Percentiles rank a stretch among this genome's conserved stretches.
These are phyloP conservation scores for Trichoderma reesei DNA, from an alignment of 495 filamentous ascomycete species.

Conservation along the genomic window DNA sequence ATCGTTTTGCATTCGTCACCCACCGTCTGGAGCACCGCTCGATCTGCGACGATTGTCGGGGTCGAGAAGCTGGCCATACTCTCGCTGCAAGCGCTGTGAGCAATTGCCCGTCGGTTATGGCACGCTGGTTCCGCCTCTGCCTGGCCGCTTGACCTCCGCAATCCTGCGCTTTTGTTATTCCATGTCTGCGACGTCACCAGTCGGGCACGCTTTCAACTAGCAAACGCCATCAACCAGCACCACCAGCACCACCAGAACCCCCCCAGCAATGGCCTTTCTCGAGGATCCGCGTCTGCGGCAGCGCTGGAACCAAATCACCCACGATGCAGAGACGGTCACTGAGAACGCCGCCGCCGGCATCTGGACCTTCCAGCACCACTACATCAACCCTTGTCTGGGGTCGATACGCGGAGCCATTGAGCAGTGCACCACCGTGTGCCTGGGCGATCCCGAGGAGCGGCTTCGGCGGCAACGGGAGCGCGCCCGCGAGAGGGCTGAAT, in stretches of 20 bases:
- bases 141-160: not conserved
- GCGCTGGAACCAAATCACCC: conserved; percentile 84
- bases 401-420: conserved; percentile 55
- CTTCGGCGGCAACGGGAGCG: conserved; percentile 52
- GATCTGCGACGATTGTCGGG: not conserved
- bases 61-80: not conserved
- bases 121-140: not conserved
- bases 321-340: conserved; percentile 85
- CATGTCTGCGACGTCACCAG: conserved; percentile 5
- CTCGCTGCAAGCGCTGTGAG: not conserved
- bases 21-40: not conserved
- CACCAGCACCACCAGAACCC: not conserved
- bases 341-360: conserved; percentile 81
- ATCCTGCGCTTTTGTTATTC: not conserved
- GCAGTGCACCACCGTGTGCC: conserved; percentile 61
- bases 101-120: not conserved
- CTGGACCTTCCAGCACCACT: conserved; percentile 78
- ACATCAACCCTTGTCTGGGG: conserved; percentile 70
- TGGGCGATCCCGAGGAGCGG: conserved; percentile 65
- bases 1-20: not conserved
- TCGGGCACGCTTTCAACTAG: not conserved
- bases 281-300: conserved; percentile 90
- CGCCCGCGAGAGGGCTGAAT: conserved; percentile 54
- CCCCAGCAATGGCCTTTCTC: conserved; percentile 42
- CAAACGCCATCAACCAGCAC: not conserved